phyloP scores from a whole-genome alignment of 2,329 filamentous ascomycete genomes.

The Sclerotinia trifoliorum region DNA sequence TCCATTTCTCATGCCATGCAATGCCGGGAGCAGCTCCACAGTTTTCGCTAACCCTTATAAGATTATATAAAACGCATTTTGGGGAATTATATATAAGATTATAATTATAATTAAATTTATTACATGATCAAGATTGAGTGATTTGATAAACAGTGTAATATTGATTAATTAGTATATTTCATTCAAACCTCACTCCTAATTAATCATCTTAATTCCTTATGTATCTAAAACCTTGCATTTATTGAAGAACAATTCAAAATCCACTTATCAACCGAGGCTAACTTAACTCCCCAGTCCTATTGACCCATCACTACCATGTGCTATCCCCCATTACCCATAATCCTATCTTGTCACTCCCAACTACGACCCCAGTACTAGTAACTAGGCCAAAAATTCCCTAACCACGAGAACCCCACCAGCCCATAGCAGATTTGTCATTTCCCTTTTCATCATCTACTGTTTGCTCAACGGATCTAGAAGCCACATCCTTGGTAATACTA shows the following conservation, averaged over 20 bases:
- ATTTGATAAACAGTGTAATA: too few relatives aligned
- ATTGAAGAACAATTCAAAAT: not conserved
- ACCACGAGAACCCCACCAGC: not conserved
- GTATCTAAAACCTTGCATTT: not conserved
- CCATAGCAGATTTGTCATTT: not conserved
- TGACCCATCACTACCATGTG: not conserved
- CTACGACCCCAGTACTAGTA: not conserved
- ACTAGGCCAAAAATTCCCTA: not conserved
- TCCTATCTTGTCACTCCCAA: not conserved
- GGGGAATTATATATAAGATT: too few relatives aligned
- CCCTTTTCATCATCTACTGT: not conserved
- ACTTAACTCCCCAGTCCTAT: not conserved
- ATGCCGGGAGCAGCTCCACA: too few relatives aligned
- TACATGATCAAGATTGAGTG: too few relatives aligned
- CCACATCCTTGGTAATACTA: not conserved
- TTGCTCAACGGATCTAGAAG: too few relatives aligned
- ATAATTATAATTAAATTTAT: too few relatives aligned
- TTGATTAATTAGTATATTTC: not conserved
- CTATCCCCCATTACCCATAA: not conserved
- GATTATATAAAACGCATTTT: too few relatives aligned
- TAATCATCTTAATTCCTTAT: not conserved
- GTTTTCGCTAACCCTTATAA: too few relatives aligned
- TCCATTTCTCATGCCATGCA: too few relatives aligned
- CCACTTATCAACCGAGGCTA: not conserved
- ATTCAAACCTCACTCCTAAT: not conserved